These are phyloP conservation scores for Coniochaeta prunicola DNA, from an alignment of 2,329 filamentous ascomycete genomes.

Conservation along the genomic window DNA sequence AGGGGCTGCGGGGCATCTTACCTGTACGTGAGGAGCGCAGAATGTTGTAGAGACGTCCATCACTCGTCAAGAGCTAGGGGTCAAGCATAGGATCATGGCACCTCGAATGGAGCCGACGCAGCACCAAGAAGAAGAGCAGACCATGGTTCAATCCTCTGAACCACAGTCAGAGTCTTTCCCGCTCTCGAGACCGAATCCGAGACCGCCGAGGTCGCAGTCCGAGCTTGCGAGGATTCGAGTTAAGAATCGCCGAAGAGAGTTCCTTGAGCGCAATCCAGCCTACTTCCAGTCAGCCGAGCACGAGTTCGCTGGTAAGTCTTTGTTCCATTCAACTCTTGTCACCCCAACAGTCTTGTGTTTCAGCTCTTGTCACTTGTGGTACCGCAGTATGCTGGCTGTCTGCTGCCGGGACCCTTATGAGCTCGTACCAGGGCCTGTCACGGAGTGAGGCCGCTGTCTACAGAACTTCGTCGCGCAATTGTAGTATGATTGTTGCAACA, in stretches of 20 bases:
- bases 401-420: too few species aligned
- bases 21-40: too few species aligned
- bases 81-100: background rate
- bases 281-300: constrained; percentile 58
- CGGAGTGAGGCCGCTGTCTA: too few species aligned
- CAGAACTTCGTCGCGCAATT: too few species aligned
- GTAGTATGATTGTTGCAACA: too few species aligned
- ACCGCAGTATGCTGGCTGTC: too few species aligned
- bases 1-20: background rate
- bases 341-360: too few species aligned
- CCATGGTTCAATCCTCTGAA: background rate
- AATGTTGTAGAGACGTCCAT: background rate
- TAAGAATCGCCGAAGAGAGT: constrained; percentile 73
- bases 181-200: constrained; percentile 32
- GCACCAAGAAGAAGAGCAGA: background rate
- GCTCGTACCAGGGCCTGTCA: too few species aligned
- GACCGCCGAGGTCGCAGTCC: constrained; percentile 33
- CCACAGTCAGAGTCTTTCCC: background rate
- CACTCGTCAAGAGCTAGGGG: background rate
- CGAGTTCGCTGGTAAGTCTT: constrained; percentile 42
- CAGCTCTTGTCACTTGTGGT: too few species aligned
- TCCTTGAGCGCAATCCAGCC: constrained; percentile 62
- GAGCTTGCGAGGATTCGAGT: constrained; percentile 42
- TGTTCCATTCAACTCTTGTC: background rate
- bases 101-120: background rate